Evolutionary conservation across 2,329 filamentous ascomycete species (phyloP), one percentile per base, ranked within the genome.

Genomic region (Botrytis pseudocinerea): DNA sequence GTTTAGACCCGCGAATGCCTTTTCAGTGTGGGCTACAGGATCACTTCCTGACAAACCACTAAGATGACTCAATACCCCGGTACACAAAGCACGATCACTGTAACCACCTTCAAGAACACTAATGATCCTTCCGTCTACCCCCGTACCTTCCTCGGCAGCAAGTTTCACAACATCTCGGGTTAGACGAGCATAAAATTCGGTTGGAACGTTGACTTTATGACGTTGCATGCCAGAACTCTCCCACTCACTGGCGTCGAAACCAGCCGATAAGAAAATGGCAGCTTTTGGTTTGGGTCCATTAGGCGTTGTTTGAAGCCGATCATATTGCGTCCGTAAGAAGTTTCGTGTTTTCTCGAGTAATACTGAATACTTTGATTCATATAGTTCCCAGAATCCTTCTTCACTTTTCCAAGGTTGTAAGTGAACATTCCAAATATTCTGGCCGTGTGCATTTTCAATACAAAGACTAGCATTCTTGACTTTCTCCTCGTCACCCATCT

Each of bases 41-140:
- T 86, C 87, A 35, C 85, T 85, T 59, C 89, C 89, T 59, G 90
- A 90, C 57, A 99, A 87, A 9, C 95, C 96, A 77, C 93, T 93
- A 28, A 99, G 82, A 82, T 99, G 96, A 81, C 95, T 97, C 73
- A 98, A 84, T 4, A 98, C 91, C 62, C 96, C 96, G 48, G 94
- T 97, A 70, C 89, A 92, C 66, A 99, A 84, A 14, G 96, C 96
- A 73, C 95, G 90, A 82, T 99, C 93, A 80, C 95, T 98, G 80
- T 99, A 99, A 0, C 96, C 96, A 46, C 96, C 96, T 82, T 99
- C 96, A 35, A 99, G 87, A 3, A 98, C 94, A 81, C 95, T 98
- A 79, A 99, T 91, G 35, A 98, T 87, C 62, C 96, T 88, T 3
- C 95, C 95, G 40, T 97, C 92, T 1, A 93, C 93, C 42, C 88